Base-by-base conservation (phyloP, 495 filamentous ascomycete genomes). In the Talaromyces wortmannii region DNA sequence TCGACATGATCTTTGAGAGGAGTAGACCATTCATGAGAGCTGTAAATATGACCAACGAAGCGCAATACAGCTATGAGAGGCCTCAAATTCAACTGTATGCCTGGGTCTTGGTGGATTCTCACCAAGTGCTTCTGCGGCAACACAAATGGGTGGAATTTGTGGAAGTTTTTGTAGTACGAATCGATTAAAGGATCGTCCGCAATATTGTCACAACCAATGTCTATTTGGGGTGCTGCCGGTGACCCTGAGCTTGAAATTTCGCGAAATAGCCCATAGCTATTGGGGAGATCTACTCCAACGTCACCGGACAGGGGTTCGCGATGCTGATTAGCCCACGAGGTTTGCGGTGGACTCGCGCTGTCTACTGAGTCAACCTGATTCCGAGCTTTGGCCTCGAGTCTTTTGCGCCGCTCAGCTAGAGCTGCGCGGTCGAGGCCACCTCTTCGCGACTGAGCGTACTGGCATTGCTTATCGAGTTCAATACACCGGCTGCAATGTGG, bases 391-490 rank as follows among this genome's bases (percentile, higher is more conserved):
- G 33, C 50, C 7, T 61, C 56, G 13, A 61, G 47, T 50, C 59
- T 50, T 53, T 61, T 60, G 16, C 61, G 63, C 45, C 59, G 57
- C 48, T 63, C 64, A 1, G 62, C 57, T 13, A 67, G 29, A 0
- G 62, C 57, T 30, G 57, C 64, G 5, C 64, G 61, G 17, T 60
- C 59, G 16, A 63, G 43, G 36, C 84, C 84, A 57, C 80, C 80
- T 50, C 80, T 71, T n/a, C 79, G 70, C 46, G 77, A 80, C 45
- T 72, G 71, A 7, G 71, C 62, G 60, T 80, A 82, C 31, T 62
- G 61, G 54, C 79, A 82, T n/a, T 71, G 59, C 50, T 68, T 67
- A 43, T 66, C 66, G 50, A 71, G 64, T 12, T 63, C 64, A n/a
- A 56, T 51, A 55, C 80, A 82, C 13, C 78, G 66, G 32, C 52